A percentile compares a stretch with the other conserved stretches of the same genome.
phyloP scores from a whole-genome alignment of 1,284 basidiomycete species.

The Microbotryum lychnidis-dioicae region DNA sequence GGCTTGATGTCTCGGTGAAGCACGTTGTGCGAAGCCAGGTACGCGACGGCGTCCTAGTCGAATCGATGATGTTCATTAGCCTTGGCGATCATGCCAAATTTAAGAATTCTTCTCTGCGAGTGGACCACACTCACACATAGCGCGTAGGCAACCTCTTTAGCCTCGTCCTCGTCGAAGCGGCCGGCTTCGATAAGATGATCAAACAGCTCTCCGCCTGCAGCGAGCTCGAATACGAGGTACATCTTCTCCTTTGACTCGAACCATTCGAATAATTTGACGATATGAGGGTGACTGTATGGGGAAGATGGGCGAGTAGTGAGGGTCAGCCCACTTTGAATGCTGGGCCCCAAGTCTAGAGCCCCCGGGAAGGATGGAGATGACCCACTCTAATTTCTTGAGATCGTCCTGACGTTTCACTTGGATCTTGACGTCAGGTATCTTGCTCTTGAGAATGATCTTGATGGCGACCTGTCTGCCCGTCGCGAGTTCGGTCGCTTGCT shows the following conservation, averaged over 20 bases:
- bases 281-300: conserved; percentile 10
- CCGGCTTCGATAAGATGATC: conserved; percentile 38
- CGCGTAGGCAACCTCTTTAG: conserved; percentile 28
- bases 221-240: conserved; percentile 43
- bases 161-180: conserved; percentile 40
- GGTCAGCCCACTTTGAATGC: neutral
- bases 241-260: conserved; percentile 39
- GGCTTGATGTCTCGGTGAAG: conserved; percentile 31
- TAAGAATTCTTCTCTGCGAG: neutral
- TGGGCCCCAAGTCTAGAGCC: neutral
- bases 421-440: conserved; percentile 12
- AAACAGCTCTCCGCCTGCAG: conserved; percentile 42
- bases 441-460: conserved; percentile 27
- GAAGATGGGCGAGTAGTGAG: neutral
- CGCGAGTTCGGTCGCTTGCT: conserved; percentile 8
- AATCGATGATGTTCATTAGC: too few species aligned
- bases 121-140: conserved; percentile 11
- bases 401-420: conserved; percentile 4
- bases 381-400: neutral
- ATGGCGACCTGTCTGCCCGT: conserved; percentile 20
- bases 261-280: conserved; percentile 34
- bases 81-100: too few species aligned
- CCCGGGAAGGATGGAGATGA: neutral
- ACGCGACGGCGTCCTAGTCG: conserved; percentile 18
- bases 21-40: conserved; percentile 18